Percentiles rank a stretch among this genome's conserved stretches.
phyloP scores from a whole-genome alignment of 2,329 filamentous ascomycete species.

The Xylariaceae sp. region DNA sequence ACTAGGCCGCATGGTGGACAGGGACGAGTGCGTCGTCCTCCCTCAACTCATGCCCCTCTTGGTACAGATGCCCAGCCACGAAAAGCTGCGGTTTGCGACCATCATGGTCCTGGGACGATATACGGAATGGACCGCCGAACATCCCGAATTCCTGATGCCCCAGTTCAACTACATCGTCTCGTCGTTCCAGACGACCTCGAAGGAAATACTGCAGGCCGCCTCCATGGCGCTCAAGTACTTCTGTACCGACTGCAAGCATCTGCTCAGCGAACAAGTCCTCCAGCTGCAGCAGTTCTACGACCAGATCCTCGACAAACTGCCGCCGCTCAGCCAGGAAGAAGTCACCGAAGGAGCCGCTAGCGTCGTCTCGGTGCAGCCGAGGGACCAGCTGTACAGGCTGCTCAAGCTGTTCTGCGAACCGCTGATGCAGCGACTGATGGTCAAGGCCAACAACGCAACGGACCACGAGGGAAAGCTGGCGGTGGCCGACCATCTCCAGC shows the following conservation, averaged over 20 bases:
- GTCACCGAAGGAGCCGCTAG: constrained; percentile 92
- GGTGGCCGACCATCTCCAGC: constrained; percentile 85
- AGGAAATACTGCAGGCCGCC: constrained; percentile 85
- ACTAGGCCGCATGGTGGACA: constrained; percentile 93
- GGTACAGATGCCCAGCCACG: constrained; percentile 88
- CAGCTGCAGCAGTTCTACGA: constrained; percentile 92
- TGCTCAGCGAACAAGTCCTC: constrained; percentile 75
- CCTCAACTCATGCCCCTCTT: constrained; percentile 89
- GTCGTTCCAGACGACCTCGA: constrained; percentile 82
- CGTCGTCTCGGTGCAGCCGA: constrained; percentile 81
- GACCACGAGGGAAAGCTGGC: constrained; percentile 79
- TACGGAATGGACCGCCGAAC: constrained; percentile 94
- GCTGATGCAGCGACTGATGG: constrained; percentile 77
- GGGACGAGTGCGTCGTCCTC: constrained; percentile 79
- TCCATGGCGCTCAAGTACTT: constrained; percentile 96
- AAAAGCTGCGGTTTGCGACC: constrained; percentile 96
- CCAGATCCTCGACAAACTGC: constrained; percentile 79
- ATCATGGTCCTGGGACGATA: constrained; percentile 97
- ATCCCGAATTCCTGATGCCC: constrained; percentile 84
- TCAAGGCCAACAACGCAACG: constrained; percentile 77
- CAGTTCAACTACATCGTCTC: constrained; percentile 95
- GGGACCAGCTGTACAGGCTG: constrained; percentile 72
- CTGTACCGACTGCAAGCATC: constrained; percentile 86
- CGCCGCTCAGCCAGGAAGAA: constrained; percentile 84
- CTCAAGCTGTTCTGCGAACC: constrained; percentile 93